These are phyloP conservation scores for Boletus subparvulus DNA, from an alignment of 768 basidiomycete genomes.

Conservation along the genomic window DNA sequence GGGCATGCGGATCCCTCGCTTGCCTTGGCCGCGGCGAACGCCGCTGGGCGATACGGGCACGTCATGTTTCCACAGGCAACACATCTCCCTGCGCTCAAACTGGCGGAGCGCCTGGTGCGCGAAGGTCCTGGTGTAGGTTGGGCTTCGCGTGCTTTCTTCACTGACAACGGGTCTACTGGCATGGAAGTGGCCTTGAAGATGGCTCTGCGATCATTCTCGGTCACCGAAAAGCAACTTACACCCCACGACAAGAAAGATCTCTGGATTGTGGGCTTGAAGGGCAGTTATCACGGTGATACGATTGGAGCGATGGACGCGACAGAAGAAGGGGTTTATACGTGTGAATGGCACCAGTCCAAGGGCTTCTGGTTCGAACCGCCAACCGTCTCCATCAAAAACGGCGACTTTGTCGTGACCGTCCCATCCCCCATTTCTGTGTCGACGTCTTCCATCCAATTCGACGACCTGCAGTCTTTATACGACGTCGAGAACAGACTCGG, in stretches of 20 bases:
- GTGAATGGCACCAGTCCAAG: constrained; percentile 93
- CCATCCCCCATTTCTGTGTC: constrained; percentile 47
- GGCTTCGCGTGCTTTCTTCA: constrained; percentile 90
- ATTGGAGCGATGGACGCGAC: constrained; percentile 97
- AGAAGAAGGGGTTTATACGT: constrained; percentile 87
- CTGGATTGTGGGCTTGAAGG: constrained; percentile 82
- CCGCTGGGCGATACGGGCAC: constrained; percentile 93
- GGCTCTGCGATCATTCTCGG: constrained; percentile 74
- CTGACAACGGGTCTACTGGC: constrained; percentile 93
- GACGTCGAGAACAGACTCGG: constrained; percentile 60
- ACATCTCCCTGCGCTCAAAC: constrained; percentile 78
- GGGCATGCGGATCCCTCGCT: constrained; percentile 80
- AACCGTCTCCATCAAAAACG: constrained; percentile 65
- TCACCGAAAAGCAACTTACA: constrained; percentile 36
- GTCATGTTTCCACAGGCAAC: constrained; percentile 93
- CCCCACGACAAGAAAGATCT: constrained; percentile 47
- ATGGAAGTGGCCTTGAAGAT: constrained; percentile 99
- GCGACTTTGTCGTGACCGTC: constrained; percentile 51
- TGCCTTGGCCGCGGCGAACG: constrained; percentile 82
- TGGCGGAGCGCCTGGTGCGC: constrained; percentile 76
- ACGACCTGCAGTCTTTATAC: constrained; percentile 63
- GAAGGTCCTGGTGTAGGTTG: constrained; percentile 84
- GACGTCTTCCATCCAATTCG: constrained; percentile 20
- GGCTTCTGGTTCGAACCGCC: constrained; percentile 96
- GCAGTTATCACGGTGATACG: constrained; percentile 97